Evolutionary conservation across 2,329 filamentous ascomycete species (phyloP).

Genomic region (Aspergillus novofumigatus): DNA sequence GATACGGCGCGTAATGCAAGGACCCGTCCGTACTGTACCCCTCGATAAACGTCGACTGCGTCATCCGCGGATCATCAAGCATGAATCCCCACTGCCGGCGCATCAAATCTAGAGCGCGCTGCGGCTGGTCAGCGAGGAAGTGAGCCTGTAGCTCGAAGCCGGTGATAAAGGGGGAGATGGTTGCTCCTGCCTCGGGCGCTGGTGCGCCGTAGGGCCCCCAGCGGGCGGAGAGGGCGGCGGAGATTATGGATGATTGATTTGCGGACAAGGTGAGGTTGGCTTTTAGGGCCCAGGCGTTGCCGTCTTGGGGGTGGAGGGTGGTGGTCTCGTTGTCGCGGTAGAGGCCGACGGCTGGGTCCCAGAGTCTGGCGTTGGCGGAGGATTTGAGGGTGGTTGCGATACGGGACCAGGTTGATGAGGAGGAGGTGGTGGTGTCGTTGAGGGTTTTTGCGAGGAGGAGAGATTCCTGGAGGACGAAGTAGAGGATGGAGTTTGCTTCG

Average conservation of each 20-base stretch:
- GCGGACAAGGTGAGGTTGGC: constrained; percentile 26
- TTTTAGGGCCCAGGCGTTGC: constrained; percentile 38
- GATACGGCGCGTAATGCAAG: constrained; percentile 49
- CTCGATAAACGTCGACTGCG: constrained; percentile 51
- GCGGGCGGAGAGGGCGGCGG: constrained; percentile 34
- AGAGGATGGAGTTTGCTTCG: constrained; percentile 44
- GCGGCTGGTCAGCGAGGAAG: constrained; percentile 34
- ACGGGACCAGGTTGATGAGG: constrained; percentile 14
- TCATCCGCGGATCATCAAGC: constrained; percentile 52
- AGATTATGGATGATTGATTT: constrained; percentile 27
- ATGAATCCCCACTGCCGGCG: constrained; percentile 53
- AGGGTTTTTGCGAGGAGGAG: constrained; percentile 19
- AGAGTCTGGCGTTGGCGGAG: constrained; percentile 24
- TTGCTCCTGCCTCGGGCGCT: constrained; percentile 38
- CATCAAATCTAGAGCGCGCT: constrained; percentile 42
- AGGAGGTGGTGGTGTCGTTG: constrained; percentile 12
- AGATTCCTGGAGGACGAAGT: constrained; percentile 27
- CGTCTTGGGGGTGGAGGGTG: constrained; percentile 28
- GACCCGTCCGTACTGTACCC: constrained; percentile 46
- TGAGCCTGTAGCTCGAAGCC: constrained; percentile 44
- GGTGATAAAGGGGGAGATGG: constrained; percentile 41
- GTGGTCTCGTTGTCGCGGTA: constrained; percentile 30
- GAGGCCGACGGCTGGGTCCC: constrained; percentile 19
- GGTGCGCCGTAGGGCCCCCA: constrained; percentile 47
- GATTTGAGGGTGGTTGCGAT: constrained; percentile 19